These are phyloP conservation scores for Pseudopediastrum boryanum DNA, from an alignment of 139 green algal genomes.

Conservation along the genomic window DNA sequence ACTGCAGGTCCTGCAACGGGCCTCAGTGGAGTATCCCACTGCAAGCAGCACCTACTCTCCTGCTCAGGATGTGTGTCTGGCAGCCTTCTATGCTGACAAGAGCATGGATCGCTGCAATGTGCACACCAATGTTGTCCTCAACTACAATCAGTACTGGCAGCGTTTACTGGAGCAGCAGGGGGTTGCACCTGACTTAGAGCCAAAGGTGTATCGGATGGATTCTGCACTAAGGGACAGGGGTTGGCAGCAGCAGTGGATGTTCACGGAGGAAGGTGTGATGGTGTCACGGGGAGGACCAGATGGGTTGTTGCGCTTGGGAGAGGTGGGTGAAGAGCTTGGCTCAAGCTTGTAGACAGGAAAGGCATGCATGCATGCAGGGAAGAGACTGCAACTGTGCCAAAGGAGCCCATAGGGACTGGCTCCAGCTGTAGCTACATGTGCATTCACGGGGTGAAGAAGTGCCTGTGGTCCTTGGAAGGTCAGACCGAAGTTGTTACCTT, in stretches of 20 bases:
- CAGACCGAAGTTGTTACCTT: too few relatives aligned
- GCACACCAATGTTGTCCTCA: constrained; percentile 36
- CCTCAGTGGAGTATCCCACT: constrained; percentile 42
- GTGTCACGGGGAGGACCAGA: background rate
- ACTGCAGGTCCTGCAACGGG: constrained; percentile 39
- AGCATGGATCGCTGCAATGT: constrained; percentile 35
- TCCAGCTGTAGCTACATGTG: too few relatives aligned
- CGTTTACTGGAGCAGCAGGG: background rate
- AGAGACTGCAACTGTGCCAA: too few relatives aligned
- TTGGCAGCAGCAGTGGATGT: constrained; percentile 29
- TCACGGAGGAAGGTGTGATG: constrained; percentile 17
- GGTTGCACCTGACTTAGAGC: constrained; percentile 18
- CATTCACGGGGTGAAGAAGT: too few relatives aligned
- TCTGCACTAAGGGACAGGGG: constrained; percentile 5
- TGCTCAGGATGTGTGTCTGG: constrained; percentile 37
- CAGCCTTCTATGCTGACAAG: constrained; percentile 43
- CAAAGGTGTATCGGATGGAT: constrained; percentile 26
- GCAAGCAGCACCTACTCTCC: constrained; percentile 22
- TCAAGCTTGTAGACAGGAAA: too few relatives aligned
- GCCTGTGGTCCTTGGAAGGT: too few relatives aligned
- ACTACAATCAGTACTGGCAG: constrained; percentile 28
- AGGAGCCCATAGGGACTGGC: too few relatives aligned
- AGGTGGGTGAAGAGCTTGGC: too few relatives aligned
- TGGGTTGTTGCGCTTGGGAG: too few relatives aligned
- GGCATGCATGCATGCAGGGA: too few relatives aligned